phyloP scores from a whole-genome alignment of 1,139 yeast genomes.

The Chernovozyma aurita region DNA sequence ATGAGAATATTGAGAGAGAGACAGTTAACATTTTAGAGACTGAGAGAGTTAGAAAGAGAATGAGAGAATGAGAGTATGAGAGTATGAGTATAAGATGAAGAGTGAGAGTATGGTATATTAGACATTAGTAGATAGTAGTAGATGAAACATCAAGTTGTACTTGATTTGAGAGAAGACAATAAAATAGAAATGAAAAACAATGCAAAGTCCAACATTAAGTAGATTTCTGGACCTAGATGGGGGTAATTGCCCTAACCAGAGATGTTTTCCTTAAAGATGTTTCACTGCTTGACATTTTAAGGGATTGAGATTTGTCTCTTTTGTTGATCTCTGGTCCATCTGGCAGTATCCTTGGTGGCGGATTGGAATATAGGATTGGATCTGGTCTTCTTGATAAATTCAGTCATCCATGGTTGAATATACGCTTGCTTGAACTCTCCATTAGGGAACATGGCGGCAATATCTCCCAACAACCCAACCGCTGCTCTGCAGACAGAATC shows the following conservation, averaged over 20 bases:
- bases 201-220: neutral
- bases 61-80: slow-evolving; percentile 8
- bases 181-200: neutral
- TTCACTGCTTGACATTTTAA: neutral
- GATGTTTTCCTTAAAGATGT: neutral
- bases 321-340: slow-evolving; percentile 94
- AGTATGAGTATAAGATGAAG: slow-evolving; percentile 10
- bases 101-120: neutral
- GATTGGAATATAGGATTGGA: slow-evolving; percentile 55
- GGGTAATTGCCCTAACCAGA: too few species aligned
- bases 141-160: too few species aligned
- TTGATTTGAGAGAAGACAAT: too few species aligned
- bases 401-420: slow-evolving; percentile 72
- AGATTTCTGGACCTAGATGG: neutral
- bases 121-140: too few species aligned
- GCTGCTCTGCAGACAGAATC: slow-evolving; percentile 74
- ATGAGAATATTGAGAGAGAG: neutral
- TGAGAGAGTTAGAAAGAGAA: slow-evolving; percentile 8
- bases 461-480: slow-evolving; percentile 87
- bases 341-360: slow-evolving; percentile 79
- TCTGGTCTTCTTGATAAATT: slow-evolving; percentile 71
- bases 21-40: neutral
- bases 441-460: slow-evolving; percentile 79
- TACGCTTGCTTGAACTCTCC: slow-evolving; percentile 67
- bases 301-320: slow-evolving; percentile 39